Evolutionary conservation across 2,329 filamentous ascomycete genomes (phyloP), one percentile per base, ranked within the genome.

Genomic region (Colletotrichum ledebouriae): DNA sequence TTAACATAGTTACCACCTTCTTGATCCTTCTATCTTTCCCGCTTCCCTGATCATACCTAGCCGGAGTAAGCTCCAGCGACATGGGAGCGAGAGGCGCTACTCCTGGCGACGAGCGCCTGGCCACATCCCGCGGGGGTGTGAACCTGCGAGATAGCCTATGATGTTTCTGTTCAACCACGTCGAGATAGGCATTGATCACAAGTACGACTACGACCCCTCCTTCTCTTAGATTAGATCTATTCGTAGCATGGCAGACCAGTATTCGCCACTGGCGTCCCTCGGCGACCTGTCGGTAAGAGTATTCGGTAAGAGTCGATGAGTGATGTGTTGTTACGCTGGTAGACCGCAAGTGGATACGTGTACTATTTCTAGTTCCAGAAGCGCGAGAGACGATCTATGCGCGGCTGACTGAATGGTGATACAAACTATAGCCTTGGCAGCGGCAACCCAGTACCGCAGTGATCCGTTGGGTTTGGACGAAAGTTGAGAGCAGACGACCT

Each of bases 261-360:
- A 25, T 49, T 52, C 9, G 22, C 13, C 22, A 65, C 65, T 61
- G 61, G 34, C 55, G 20, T 68, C 47, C 9, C 15, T 68, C 65
- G 65, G 65, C 50, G 61, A 68, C 61, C 65, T 68, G 65, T 65
- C 65, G 65, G 61, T n/a, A 68, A 65, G 47, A 60, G 17, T 20
- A 50, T 33, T 15, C 9, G n/a, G 46, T 13, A 5, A 25, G 25
- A 49, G 25, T 25, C 10, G 22, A 34, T 29, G 15, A 41, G 22
- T 4, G 53, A 53, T 50, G 13, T 22, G 22, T 44, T 53, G n/a
- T 55, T 25, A 29, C 29, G 41, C 15, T 17, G 22, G 22, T 37
- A n/a, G 39, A 56, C 9, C 3, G 15, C 34, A 41, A 33, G 34
- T 55, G 47, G 17, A 34, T 65, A 22, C 34, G 49, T n/a, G 22